Conservation (phyloP, 768 basidiomycete species). For the Boletus huronensis region DNA sequence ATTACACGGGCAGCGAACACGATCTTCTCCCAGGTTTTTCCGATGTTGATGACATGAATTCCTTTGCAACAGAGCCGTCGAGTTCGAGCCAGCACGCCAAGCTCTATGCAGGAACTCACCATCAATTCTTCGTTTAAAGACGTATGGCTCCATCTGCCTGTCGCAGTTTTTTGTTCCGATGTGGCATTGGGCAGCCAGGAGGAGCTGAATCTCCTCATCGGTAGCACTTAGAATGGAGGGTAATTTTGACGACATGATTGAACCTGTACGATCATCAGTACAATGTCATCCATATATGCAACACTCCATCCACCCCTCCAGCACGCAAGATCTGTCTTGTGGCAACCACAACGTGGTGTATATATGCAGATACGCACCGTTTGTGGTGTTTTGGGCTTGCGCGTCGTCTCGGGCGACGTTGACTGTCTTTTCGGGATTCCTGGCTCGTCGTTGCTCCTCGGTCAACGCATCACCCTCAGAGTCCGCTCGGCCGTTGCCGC, state of each 20-base stretch:
- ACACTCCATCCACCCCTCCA: constrained; percentile 36
- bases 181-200: constrained; percentile 94
- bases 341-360: constrained; percentile 1
- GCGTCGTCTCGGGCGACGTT: constrained; percentile 42
- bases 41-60: constrained; percentile 95
- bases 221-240: constrained; percentile 91
- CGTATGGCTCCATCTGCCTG: constrained; percentile 97
- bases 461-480: constrained; percentile 2
- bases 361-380: constrained; percentile 37
- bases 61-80: constrained; percentile 45
- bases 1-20: constrained; percentile 97
- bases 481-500: constrained; percentile 26
- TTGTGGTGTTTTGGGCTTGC: constrained; percentile 34
- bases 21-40: constrained; percentile 99
- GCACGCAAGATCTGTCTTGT: constrained; percentile 2
- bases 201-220: constrained; percentile 95
- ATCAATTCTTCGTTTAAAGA: constrained; percentile 94
- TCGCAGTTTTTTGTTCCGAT: constrained; percentile 99
- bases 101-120: constrained; percentile 51
- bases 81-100: constrained; percentile 11
- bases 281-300: constrained; percentile 28
- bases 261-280: constrained; percentile 32
- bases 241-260: constrained; percentile 78
- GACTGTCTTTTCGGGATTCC: constrained; percentile 29
- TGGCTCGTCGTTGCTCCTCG: constrained; percentile 18